Base-by-base conservation (phyloP, 2,329 filamentous ascomycete genomes). In the Plenodomus biglobosus region DNA sequence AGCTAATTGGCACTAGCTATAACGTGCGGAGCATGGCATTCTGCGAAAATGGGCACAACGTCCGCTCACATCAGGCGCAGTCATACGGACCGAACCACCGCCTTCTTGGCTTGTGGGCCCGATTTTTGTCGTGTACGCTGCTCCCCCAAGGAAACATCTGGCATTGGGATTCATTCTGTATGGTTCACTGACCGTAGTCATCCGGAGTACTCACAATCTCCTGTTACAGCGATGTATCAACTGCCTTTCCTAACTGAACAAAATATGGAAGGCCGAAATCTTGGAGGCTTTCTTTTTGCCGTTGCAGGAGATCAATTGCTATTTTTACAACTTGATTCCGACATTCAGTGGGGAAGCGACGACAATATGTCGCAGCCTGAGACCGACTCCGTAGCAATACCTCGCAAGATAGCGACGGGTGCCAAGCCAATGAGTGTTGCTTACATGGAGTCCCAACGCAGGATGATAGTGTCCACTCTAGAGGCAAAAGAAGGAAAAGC, bases 391-490 rank as follows among this genome's bases (percentile, higher is more conserved):
- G 64, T 56, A 39, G 37, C 52, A 1, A 41, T 71, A n/a, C 68
- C 68, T 3, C 58, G 68, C 13, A 66, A 61, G 44, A 20, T 68
- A 11, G 38, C 47, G 5, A 65, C 52, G 6, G 50, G 45, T 8
- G 54, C 56, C 7, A 70, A 68, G 10, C 66, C 70, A 19, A 63
- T 56, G 1, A 66, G 61, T 37, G 46, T 80, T 8, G 63, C 73
- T 8, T 80, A 79, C 59, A 76, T 78, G 8, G 60, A 68, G 21
- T 40, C 51, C 17, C 61, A 80, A 8, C 70, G 73, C 11, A 75
- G 74, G 50, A 69, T 84, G 21, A 73, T 83, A 24, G 75, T 80
- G 11, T 77, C 77, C 18, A 80, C 72, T 1, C 58, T 63, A 8
- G 63, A 68, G 36, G 65, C 68, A 7, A 69, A 75, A 38, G 64